Conservation (phyloP, 2,329 filamentous ascomycete species). For the Penicillium rolfsii region DNA sequence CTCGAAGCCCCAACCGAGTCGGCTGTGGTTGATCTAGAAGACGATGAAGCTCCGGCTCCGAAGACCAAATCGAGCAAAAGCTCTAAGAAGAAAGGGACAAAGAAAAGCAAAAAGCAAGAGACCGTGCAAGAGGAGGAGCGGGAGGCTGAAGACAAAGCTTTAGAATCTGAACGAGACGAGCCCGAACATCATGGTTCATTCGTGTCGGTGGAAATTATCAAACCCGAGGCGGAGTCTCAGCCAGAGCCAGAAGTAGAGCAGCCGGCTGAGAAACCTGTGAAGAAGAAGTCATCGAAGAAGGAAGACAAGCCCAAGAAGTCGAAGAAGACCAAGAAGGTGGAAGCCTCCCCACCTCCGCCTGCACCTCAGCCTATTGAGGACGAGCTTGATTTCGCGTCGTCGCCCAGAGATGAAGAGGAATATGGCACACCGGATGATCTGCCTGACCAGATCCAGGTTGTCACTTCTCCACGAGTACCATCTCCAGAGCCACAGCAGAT, state of each 20-base stretch:
- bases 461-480: conserved; percentile 21
- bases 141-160: background rate
- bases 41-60: conserved; percentile 21
- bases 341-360: conserved; percentile 18
- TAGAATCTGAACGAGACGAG: conserved; percentile 13
- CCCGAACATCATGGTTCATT: conserved; percentile 33
- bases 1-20: conserved; percentile 10
- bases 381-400: conserved; percentile 12
- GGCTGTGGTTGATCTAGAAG: conserved; percentile 7
- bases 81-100: conserved; percentile 28
- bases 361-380: conserved; percentile 10
- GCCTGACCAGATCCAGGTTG: conserved; percentile 28
- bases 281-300: conserved; percentile 35
- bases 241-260: conserved; percentile 37
- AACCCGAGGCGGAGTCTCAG: conserved; percentile 32
- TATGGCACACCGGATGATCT: conserved; percentile 26
- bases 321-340: conserved; percentile 39
- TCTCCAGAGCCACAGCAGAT: conserved; percentile 21
- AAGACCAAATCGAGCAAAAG: conserved; percentile 27
- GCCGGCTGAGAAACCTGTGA: conserved; percentile 20
- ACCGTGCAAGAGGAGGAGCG: conserved; percentile 11
- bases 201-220: conserved; percentile 35
- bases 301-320: conserved; percentile 30
- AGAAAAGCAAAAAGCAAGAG: conserved; percentile 30
- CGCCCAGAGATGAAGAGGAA: conserved; percentile 21